Conservation (phyloP, 352 stramenopile genomes). For the Pythium periplocum region DNA sequence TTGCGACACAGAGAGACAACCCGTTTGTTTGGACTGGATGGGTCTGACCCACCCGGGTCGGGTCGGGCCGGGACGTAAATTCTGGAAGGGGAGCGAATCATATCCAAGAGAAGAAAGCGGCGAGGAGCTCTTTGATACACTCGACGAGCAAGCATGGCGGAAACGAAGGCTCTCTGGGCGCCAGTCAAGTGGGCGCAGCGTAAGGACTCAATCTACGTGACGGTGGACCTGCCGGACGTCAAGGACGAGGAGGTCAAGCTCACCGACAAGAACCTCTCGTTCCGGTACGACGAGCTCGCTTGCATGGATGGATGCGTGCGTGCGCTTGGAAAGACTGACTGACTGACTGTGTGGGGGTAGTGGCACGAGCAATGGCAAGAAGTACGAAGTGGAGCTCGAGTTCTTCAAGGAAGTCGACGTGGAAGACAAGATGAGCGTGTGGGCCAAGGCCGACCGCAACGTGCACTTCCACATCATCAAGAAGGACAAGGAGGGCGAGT, state of each 20-base stretch:
- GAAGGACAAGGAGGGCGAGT: constrained; percentile 90
- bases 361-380: constrained; percentile 87
- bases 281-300: constrained; percentile 38
- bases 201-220: constrained; percentile 95
- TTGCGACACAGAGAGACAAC: background rate
- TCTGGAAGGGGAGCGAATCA: constrained; percentile 25
- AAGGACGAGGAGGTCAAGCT: constrained; percentile 92
- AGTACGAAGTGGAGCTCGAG: constrained; percentile 93
- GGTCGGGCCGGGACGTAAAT: constrained; percentile 7
- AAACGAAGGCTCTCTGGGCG: constrained; percentile 63
- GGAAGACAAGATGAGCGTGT: constrained; percentile 89
- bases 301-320: background rate
- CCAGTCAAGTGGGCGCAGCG: constrained; percentile 96
- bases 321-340: background rate
- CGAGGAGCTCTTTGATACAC: background rate
- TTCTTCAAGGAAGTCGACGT: constrained; percentile 94
- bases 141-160: constrained; percentile 3
- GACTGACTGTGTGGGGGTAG: constrained; percentile 18
- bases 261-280: constrained; percentile 85
- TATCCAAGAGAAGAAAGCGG: constrained; percentile 8
- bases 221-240: constrained; percentile 93
- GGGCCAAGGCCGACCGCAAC: constrained; percentile 93
- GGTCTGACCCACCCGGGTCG: background rate
- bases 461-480: constrained; percentile 97
- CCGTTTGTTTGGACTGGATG: background rate